Conservation (phyloP, 139 green algal species). For the Chlamydomonas sp. region DNA sequence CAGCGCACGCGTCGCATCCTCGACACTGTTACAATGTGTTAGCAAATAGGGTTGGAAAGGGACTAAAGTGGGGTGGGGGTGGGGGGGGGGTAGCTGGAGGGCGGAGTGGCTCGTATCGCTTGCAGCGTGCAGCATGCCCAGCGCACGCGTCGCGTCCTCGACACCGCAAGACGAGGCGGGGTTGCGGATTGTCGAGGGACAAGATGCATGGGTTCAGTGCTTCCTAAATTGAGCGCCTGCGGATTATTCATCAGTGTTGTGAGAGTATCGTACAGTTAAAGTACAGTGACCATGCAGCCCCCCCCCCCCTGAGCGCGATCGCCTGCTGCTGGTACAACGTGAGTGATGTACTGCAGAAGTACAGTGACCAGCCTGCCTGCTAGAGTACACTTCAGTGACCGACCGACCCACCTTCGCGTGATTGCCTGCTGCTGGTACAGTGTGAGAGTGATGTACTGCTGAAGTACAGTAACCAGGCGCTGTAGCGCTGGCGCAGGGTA, state of each 20-base stretch:
- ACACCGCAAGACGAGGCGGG: conserved; percentile 25
- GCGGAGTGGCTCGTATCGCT: conserved; percentile 34
- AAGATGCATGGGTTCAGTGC: too few species aligned
- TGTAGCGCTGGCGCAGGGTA: background rate
- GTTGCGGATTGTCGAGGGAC: too few species aligned
- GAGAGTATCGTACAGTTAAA: background rate
- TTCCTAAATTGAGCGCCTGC: too few species aligned
- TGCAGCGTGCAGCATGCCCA: conserved; percentile 43
- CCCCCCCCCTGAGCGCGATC: conserved; percentile 18
- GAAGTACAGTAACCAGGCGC: conserved; percentile 31
- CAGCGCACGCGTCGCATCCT: conserved; percentile 39
- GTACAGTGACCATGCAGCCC: background rate
- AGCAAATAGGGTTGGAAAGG: background rate
- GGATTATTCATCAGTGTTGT: too few species aligned
- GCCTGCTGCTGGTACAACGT: conserved; percentile 42
- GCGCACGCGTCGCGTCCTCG: conserved; percentile 30
- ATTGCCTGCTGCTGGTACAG: conserved; percentile 47
- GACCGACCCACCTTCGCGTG: too few species aligned
- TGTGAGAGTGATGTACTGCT: conserved; percentile 59
- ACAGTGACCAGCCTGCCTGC: too few species aligned
- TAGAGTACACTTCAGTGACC: too few species aligned
- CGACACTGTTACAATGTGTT: conserved; percentile 20
- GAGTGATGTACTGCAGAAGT: too few species aligned
- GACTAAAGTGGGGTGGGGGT: too few species aligned
- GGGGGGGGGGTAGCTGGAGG: too few species aligned